Evolutionary conservation across 2,329 filamentous ascomycete species (phyloP), one percentile per base, ranked within the genome.

Genomic region (Phialophora tarda): DNA sequence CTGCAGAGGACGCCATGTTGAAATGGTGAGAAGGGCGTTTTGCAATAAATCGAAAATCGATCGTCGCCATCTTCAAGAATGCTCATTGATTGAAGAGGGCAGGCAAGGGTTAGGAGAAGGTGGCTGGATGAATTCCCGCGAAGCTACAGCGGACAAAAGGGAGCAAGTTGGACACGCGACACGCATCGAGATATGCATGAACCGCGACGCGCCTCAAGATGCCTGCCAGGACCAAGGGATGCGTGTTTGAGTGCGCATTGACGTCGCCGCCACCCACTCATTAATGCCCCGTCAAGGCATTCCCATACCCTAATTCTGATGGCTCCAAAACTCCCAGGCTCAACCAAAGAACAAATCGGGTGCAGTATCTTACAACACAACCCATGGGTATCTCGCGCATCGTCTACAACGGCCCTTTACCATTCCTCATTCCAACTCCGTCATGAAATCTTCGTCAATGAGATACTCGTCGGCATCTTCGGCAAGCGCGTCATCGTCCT

Each of bases 41-140:
- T 26, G 48, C 12, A 14, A 17, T 26, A 17, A 5, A 59, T 34
- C 11, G 47, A 64, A 62, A 50, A 60, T 62, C 54, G 50, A 32
- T 10, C 21, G 12, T 38, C 34, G 62, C 62, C 64, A 64, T 69
- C 58, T 62, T 24, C n/a, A 66, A 66, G 64, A 69, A 68, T 68
- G 62, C 48, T 61, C 48, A 38, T 55, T 21, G 44, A 61, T 38
- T 51, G 28, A 23, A 17, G 34, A 48, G 11, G 64, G 23, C n/a
- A 63, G 58, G 64, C 32, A 62, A 63, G 64, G 59, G 59, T 23
- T n/a, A 59, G 59, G n/a, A 30, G 57, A 48, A 44, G n/a, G 50
- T 32, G 56, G 62, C 38, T 38, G 51, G 44, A 60, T 24, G 10
- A 41, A 24, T 28, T 28, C 24, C 48, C 21, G n/a, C 14, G 47